phyloP scores from a whole-genome alignment of 2,329 filamentous ascomycete genomes.

The Fusarium robinianum region DNA sequence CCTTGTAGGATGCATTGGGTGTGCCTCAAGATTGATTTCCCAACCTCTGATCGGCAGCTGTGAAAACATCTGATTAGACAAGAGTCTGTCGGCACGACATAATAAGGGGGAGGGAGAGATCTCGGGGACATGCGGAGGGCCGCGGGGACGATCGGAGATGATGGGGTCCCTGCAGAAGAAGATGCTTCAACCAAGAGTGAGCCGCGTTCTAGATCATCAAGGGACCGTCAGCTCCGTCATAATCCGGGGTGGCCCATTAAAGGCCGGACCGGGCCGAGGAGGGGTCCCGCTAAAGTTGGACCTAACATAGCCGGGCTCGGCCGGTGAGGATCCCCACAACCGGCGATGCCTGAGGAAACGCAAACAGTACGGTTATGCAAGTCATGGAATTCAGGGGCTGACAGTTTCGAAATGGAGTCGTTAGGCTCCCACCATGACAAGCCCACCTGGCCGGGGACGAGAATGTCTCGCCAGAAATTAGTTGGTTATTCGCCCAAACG shows the following conservation, averaged over 20 bases:
- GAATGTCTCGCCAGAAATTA: no score
- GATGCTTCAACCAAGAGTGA: slow-evolving; percentile 2
- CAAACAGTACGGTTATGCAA: no score
- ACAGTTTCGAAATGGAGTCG: slow-evolving; percentile 3
- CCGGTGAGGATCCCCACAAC: slow-evolving; percentile 18
- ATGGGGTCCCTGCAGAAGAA: slow-evolving; percentile 24
- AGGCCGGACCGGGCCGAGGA: slow-evolving; percentile 34
- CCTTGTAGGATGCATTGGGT: no score
- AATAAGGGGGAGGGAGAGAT: slow-evolving; percentile 8
- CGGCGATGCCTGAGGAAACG: slow-evolving; percentile 1
- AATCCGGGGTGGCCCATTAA: slow-evolving; percentile 15
- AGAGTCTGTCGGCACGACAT: no score
- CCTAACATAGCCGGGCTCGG: slow-evolving; percentile 18
- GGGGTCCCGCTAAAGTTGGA: slow-evolving; percentile 19
- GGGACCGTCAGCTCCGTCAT: slow-evolving; percentile 17
- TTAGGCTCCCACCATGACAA: background rate
- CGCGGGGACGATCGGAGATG: slow-evolving; percentile 10
- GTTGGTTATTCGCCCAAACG: no score
- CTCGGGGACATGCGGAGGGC: slow-evolving; percentile 6
- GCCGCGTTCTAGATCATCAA: slow-evolving; percentile 17
- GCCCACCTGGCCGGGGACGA: no score
- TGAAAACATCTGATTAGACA: no score
- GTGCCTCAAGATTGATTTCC: no score
- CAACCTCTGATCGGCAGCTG: no score
- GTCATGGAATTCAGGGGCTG: background rate